Percentiles rank a stretch among this genome's conserved stretches.
Evolutionary conservation across 768 basidiomycete genomes (phyloP).

Genomic region (Phaeotremella fagi): DNA sequence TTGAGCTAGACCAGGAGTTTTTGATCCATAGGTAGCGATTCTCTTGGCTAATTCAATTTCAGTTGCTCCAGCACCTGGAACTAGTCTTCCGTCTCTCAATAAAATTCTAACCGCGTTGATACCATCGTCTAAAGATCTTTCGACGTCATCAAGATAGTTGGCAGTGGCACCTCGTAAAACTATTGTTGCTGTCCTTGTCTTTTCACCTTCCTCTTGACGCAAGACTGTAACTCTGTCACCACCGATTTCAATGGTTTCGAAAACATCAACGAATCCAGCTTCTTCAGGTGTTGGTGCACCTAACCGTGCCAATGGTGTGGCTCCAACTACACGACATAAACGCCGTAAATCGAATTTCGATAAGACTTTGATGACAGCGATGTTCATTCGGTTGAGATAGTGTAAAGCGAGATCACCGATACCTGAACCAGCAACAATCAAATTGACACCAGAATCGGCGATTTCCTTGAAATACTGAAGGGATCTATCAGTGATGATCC

Average conservation of each 20-base stretch:
- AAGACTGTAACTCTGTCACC: constrained; percentile 97
- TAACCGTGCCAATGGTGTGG: constrained; percentile 90
- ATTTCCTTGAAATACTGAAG: constrained; percentile 90
- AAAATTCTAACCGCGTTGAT: constrained; percentile 92
- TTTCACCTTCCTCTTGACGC: constrained; percentile 78
- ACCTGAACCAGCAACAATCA: constrained; percentile 86
- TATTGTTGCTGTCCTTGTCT: constrained; percentile 85
- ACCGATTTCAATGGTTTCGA: constrained; percentile 93
- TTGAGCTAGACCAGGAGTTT: constrained; percentile 83
- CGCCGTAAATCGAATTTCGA: constrained; percentile 97
- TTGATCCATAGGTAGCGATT: constrained; percentile 79
- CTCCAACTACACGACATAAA: constrained; percentile 89
- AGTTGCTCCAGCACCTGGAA: constrained; percentile 89
- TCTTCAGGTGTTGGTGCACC: constrained; percentile 96
- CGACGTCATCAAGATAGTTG: constrained; percentile 90
- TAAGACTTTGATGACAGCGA: constrained; percentile 93
- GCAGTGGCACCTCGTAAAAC: constrained; percentile 91
- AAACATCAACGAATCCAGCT: constrained; percentile 85
- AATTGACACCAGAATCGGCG: constrained; percentile 86
- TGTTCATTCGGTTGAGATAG: constrained; percentile 87
- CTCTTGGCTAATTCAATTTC: constrained; percentile 86
- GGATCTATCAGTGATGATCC: not conserved
- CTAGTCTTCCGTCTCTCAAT: constrained; percentile 80
- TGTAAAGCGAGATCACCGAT: constrained; percentile 95
- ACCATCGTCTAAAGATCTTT: constrained; percentile 93